A percentile compares a stretch with the other conserved stretches of the same genome.
These are phyloP conservation scores for Hymenoscyphus infarciens DNA, from an alignment of 2,329 filamentous ascomycete genomes.

Conservation along the genomic window DNA sequence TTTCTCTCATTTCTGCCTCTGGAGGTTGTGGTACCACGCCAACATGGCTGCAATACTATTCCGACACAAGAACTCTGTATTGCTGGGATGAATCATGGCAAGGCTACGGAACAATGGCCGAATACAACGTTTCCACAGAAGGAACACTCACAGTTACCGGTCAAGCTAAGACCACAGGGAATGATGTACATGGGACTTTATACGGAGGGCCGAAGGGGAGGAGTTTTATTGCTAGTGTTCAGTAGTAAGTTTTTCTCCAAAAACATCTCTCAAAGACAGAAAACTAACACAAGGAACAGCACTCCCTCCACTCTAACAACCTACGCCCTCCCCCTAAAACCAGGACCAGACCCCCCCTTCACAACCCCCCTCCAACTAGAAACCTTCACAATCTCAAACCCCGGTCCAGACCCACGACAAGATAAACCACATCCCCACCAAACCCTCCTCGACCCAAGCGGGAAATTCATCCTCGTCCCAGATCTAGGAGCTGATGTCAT, in stretches of 20 bases:
- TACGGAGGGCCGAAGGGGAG: constrained; percentile 19
- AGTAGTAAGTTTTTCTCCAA: constrained; percentile 20
- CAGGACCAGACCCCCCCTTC: constrained; percentile 10
- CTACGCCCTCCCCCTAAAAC: constrained; percentile 19
- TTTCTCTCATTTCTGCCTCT: constrained; percentile 25
- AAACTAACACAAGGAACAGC: constrained; percentile 12
- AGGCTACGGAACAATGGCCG: constrained; percentile 37
- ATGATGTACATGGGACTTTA: constrained; percentile 18
- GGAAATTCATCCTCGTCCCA: constrained; percentile 45
- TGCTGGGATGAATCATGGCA: constrained; percentile 40
- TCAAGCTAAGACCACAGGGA: constrained; percentile 23
- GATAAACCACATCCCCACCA: constrained; percentile 47
- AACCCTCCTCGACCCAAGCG: constrained; percentile 48
- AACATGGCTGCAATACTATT: constrained; percentile 43
- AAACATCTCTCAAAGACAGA: not conserved
- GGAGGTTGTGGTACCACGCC: constrained; percentile 38
- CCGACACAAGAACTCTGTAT: constrained; percentile 40
- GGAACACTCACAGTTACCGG: constrained; percentile 38
- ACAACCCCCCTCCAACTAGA: constrained; percentile 36
- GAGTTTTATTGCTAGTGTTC: constrained; percentile 20
- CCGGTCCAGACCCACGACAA: constrained; percentile 35
- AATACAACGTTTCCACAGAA: constrained; percentile 31
- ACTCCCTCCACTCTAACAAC: constrained; percentile 20
- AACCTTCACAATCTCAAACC: constrained; percentile 36
- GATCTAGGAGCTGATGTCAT: constrained; percentile 49